These are phyloP conservation scores for Stentor roeselii DNA, from an alignment of 73 alveolate species.

Conservation along the genomic window DNA sequence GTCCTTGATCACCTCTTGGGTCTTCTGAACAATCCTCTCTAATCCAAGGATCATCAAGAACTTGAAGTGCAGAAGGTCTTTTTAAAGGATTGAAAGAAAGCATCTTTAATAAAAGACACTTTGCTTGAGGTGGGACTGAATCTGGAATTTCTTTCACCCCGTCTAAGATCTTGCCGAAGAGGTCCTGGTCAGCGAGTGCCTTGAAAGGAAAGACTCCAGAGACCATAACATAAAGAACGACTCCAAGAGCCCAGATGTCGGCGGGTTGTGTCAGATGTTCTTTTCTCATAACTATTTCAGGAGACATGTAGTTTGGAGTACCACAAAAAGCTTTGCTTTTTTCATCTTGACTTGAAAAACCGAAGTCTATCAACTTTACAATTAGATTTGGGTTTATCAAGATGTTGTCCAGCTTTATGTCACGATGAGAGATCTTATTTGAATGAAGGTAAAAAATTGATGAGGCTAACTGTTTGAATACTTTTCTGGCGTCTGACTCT, in stretches of 20 bases:
- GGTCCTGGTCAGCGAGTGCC: conserved; percentile 39
- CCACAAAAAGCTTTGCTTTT: conserved; percentile 80
- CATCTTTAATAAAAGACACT: background rate
- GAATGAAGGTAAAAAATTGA: conserved; percentile 82
- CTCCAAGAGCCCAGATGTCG: conserved; percentile 88
- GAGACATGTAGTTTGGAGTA: conserved; percentile 90
- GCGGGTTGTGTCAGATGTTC: conserved; percentile 52
- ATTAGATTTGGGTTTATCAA: conserved; percentile 58
- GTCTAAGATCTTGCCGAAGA: background rate
- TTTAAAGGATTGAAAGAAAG: conserved; percentile 2
- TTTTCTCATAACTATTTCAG: conserved; percentile 74
- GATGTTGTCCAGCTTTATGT: conserved; percentile 85
- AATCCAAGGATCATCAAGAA: conserved; percentile 9
- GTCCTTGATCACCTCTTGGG: background rate
- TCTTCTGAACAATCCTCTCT: background rate
- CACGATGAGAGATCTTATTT: conserved; percentile 83
- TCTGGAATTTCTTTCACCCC: conserved; percentile 18
- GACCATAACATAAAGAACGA: conserved; percentile 61
- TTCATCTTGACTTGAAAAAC: conserved; percentile 29
- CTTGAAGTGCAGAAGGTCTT: background rate
- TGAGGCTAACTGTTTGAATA: conserved; percentile 69
- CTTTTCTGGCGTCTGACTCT: conserved; percentile 65
- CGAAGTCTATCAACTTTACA: conserved; percentile 88
- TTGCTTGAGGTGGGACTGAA: conserved; percentile 13
- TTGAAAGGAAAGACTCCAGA: conserved; percentile 82